Evolutionary conservation across 495 filamentous ascomycete species (phyloP).

Genomic region (Aspergillus sparsus): DNA sequence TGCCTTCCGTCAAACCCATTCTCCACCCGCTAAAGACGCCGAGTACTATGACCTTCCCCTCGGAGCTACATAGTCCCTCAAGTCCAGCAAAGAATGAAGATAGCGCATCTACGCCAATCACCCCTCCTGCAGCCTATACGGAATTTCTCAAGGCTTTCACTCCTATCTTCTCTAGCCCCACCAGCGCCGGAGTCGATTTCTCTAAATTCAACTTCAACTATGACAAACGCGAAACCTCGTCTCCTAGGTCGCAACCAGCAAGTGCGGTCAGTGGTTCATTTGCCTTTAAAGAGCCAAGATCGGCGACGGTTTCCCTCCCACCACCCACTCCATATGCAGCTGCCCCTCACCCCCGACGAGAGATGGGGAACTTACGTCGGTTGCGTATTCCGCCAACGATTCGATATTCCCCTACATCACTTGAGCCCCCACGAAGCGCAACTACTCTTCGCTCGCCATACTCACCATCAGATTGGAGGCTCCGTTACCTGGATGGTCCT

Average conservation of each 20-base stretch:
- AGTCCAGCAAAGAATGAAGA: slow-evolving; percentile 53
- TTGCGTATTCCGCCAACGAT: slow-evolving; percentile 44
- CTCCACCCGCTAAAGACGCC: slow-evolving; percentile 77
- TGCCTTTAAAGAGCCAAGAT: slow-evolving; percentile 26
- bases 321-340: slow-evolving; percentile 37
- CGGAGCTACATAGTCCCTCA: slow-evolving; percentile 58
- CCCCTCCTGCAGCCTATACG: slow-evolving; percentile 86
- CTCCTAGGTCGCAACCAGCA: slow-evolving; percentile 43
- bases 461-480: slow-evolving; percentile 42
- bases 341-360: slow-evolving; percentile 22
- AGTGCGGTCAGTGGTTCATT: slow-evolving; percentile 42
- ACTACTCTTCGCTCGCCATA: slow-evolving; percentile 38
- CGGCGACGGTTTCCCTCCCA: slow-evolving; percentile 36
- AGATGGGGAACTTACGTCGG: slow-evolving; percentile 34
- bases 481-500: slow-evolving; percentile 40
- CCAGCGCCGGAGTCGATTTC: slow-evolving; percentile 35
- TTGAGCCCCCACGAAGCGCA: slow-evolving; percentile 35
- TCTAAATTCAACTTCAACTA: slow-evolving; percentile 32
- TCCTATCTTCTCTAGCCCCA: slow-evolving; percentile 56
- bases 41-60: slow-evolving; percentile 73
- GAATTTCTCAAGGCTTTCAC: slow-evolving; percentile 86
- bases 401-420: slow-evolving; percentile 26
- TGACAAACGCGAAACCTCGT: slow-evolving; percentile 23
- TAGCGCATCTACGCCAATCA: slow-evolving; percentile 75
- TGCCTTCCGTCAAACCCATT: slow-evolving; percentile 60